Conservation (phyloP, 1,139 yeast genomes). For the Pichia sp. region DNA sequence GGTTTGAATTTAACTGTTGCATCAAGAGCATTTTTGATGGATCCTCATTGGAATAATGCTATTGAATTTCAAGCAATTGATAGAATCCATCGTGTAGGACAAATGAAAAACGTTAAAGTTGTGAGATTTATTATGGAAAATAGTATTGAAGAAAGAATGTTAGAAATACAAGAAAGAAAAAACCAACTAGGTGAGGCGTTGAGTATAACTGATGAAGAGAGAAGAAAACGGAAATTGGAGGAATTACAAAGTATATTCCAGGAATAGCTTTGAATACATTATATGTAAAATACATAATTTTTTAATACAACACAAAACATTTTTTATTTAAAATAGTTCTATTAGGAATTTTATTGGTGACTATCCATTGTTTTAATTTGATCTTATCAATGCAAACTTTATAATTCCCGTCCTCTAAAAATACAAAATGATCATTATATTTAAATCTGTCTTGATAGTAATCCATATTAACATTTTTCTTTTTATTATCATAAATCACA, state of each 20-base stretch:
- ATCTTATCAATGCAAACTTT: constrained; percentile 21
- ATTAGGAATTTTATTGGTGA: constrained; percentile 17
- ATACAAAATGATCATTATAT: constrained; percentile 17
- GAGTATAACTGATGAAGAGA: constrained; percentile 68
- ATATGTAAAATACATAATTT: background rate
- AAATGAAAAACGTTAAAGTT: constrained; percentile 64
- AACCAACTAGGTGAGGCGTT: constrained; percentile 81
- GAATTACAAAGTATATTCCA: constrained; percentile 68
- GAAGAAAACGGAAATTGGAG: constrained; percentile 68
- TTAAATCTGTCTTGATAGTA: constrained; percentile 23
- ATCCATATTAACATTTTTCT: constrained; percentile 23
- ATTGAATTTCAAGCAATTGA: constrained; percentile 94
- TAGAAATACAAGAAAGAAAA: constrained; percentile 80
- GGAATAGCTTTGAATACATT: constrained; percentile 2
- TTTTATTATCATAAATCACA: constrained; percentile 35
- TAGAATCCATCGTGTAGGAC: constrained; percentile 89
- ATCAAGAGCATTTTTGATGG: constrained; percentile 84
- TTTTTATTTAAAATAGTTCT: constrained; percentile 1
- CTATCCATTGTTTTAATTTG: constrained; percentile 26
- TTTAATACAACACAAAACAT: constrained; percentile 9
- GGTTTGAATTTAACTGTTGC: constrained; percentile 88
- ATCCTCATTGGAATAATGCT: constrained; percentile 98
- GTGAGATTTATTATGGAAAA: constrained; percentile 74
- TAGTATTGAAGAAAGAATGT: constrained; percentile 87
- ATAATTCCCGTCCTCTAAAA: constrained; percentile 21